Base-by-base conservation (phyloP, 441 rosid species). In the Geranium incanum region DNA sequence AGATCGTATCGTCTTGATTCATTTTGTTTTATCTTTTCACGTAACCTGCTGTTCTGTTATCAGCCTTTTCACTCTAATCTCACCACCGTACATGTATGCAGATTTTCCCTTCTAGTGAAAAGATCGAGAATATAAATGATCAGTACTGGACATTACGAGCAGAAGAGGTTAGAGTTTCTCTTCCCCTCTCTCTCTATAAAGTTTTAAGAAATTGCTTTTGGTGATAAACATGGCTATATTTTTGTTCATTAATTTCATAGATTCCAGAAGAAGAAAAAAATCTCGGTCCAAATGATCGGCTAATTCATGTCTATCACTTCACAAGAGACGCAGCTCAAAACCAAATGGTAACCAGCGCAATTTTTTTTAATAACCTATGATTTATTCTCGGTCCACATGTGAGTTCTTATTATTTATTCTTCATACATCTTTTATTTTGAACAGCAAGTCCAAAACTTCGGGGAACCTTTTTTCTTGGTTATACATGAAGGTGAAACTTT, bases 81-180 rank as follows among this genome's bases (percentile, higher is more conserved):
- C 13, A 33, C 37, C 37, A 2, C 11, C 11, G 11, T 0, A 59
- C 5, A 21, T 62, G 6, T 62, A 62, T 84, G 84, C 87, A 89
- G 95, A 87, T 86, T 72, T 87, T 87, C 70, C 89, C 92, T 57
- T 84, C 71, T 59, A 78, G 66, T 72, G 89, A 87, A 80, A 87
- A 84, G 82, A 89, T 89, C 78, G 92, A 87, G 80, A 84, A 85
- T 68, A 86, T 89, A 71, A 87, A 86, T 83, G 92, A 89, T 78
- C 92, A 87, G 67, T 86, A 85, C 86, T 87, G 92, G 95, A 87
- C 92, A 16, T 69, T 89, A 68, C 86, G 90, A 71, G 92, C 92
- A 68, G 95, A 89, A 81, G 95, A 89, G 92, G 95, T 85, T 62
- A 74, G 65, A 74, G 18, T 3, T 45, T 1, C 7, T 43, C 41